A percentile compares a stretch with the other conserved stretches of the same genome.
phyloP scores from a whole-genome alignment of 441 rosid species.

The Biscutella laevigata region DNA sequence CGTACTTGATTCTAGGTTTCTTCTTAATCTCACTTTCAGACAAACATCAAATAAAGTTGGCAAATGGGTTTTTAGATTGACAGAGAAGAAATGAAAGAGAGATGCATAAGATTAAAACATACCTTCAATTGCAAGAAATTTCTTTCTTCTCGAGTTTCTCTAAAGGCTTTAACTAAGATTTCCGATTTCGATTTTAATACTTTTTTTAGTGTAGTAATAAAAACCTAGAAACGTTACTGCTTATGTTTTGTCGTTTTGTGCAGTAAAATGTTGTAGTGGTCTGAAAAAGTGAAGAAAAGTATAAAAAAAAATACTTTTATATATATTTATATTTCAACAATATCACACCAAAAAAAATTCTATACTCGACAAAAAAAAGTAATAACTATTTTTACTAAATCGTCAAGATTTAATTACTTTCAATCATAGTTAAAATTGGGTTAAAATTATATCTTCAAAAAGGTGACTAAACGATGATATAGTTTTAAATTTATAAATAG shows the following conservation, averaged over 20 bases:
- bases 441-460: too few relatives aligned
- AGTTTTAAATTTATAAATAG: too few relatives aligned
- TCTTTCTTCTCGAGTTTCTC: conserved; percentile 21
- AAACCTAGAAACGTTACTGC: conserved; percentile 19
- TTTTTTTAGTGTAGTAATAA: conserved; percentile 4
- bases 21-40: not conserved
- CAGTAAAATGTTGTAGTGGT: conserved; percentile 9
- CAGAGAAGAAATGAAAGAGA: conserved; percentile 30
- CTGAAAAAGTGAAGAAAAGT: not conserved
- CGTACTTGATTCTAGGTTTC: not conserved
- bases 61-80: conserved; percentile 29
- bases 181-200: conserved; percentile 18
- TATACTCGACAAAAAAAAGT: too few relatives aligned
- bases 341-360: too few relatives aligned
- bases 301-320: not conserved
- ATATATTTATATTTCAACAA: too few relatives aligned
- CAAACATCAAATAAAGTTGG: conserved; percentile 15
- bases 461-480: too few relatives aligned
- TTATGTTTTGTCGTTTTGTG: conserved; percentile 18
- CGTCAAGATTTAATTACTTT: too few relatives aligned
- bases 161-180: conserved; percentile 13
- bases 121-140: conserved; percentile 77
- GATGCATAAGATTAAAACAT: conserved; percentile 22
- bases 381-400: too few relatives aligned
- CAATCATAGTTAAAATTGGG: too few relatives aligned